Percentiles rank a stretch among this genome's conserved stretches.
Evolutionary conservation across 2,329 filamentous ascomycete species (phyloP).

Genomic region (Botrytis medusae): DNA sequence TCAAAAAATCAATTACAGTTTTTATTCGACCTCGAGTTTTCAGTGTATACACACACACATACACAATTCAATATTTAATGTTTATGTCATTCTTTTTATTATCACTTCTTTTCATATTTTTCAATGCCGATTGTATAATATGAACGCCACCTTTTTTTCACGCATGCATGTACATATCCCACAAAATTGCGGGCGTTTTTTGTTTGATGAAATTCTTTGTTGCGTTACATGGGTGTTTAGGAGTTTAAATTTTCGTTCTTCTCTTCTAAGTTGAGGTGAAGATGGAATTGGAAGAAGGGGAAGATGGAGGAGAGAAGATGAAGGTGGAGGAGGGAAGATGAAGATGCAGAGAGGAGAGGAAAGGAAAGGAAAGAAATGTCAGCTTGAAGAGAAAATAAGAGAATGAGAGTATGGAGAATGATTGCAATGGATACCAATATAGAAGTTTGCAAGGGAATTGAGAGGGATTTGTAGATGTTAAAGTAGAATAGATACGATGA

Average conservation of each 20-base stretch:
- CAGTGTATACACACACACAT: neutral
- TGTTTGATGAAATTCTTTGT: neutral
- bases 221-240: neutral
- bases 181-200: neutral
- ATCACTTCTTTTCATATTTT: neutral
- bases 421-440: neutral
- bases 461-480: neutral
- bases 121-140: neutral
- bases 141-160: constrained; percentile 1
- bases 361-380: neutral
- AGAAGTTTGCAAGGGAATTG: neutral
- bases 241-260: neutral
- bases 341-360: neutral
- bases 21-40: neutral
- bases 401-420: neutral
- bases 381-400: neutral
- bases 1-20: neutral
- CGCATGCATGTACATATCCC: constrained; percentile 11
- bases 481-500: neutral
- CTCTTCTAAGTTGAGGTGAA: neutral
- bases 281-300: neutral
- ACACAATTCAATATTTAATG: constrained; percentile 12
- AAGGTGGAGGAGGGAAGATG: neutral
- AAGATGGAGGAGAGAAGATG: neutral
- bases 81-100: neutral